Conservation (phyloP, 192 early-diverging fungal species). For the Coemansia reversa region DNA sequence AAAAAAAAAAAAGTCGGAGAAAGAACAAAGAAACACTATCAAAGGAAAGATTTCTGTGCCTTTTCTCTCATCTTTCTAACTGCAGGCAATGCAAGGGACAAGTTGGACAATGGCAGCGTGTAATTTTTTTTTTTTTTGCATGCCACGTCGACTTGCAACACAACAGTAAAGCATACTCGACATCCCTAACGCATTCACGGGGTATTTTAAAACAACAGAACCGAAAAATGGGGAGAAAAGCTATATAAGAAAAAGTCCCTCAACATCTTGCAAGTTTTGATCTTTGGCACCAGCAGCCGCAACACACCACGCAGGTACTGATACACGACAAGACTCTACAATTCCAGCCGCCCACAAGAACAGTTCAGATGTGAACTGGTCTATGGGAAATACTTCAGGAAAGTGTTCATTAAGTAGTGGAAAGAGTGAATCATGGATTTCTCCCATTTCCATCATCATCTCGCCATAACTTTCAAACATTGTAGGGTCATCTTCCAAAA, state of each 20-base stretch:
- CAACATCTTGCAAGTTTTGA: neutral
- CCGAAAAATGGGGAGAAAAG: neutral
- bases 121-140: too few species aligned
- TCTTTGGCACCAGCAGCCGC: constrained; percentile 1
- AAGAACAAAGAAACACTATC: neutral
- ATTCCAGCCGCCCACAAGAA: constrained; percentile 52
- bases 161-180: neutral
- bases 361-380: constrained; percentile 23
- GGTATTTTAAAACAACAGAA: neutral
- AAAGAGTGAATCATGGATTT: constrained; percentile 41
- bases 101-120: neutral
- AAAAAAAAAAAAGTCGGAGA: neutral
- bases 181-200: neutral
- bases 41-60: neutral
- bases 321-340: constrained; percentile 28
- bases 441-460: constrained; percentile 34
- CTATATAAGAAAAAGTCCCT: constrained; percentile 32
- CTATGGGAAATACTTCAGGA: constrained; percentile 25
- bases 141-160: neutral
- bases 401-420: constrained; percentile 44
- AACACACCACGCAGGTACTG: constrained; percentile 8
- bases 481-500: neutral
- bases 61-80: neutral
- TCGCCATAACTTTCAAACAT: constrained; percentile 15
- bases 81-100: neutral